Conservation (phyloP, 495 filamentous ascomycete genomes). For the Xylaria bambusicola region DNA sequence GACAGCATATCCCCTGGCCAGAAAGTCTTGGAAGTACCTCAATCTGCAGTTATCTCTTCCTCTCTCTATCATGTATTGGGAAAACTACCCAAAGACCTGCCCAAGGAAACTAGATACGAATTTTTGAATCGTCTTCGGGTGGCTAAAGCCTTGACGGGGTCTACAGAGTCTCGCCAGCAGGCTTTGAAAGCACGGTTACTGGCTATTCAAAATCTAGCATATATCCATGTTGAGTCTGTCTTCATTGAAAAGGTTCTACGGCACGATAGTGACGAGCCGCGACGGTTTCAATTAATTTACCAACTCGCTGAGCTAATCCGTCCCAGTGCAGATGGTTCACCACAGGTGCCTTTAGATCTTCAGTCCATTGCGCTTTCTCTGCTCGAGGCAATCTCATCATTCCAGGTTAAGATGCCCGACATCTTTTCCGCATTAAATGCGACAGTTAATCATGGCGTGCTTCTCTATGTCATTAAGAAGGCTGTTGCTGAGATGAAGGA, state of each 20-base stretch:
- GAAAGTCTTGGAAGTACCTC: conserved; percentile 71
- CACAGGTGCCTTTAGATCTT: conserved; percentile 65
- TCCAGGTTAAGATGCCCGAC: conserved; percentile 74
- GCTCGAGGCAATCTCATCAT: conserved; percentile 78
- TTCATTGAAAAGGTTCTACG: conserved; percentile 85
- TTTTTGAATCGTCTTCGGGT: conserved; percentile 80
- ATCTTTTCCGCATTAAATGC: conserved; percentile 84
- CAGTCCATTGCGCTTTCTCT: conserved; percentile 83
- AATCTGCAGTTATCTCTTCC: conserved; percentile 60
- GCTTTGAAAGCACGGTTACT: conserved; percentile 80
- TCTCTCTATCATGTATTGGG: conserved; percentile 69
- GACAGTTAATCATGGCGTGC: conserved; percentile 92
- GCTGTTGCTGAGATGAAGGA: conserved; percentile 76
- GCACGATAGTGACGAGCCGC: conserved; percentile 87
- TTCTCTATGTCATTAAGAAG: conserved; percentile 92
- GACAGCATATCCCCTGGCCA: conserved; percentile 52
- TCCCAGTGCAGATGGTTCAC: conserved; percentile 65
- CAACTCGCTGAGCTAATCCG: conserved; percentile 91
- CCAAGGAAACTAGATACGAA: conserved; percentile 76
- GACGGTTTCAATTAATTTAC: conserved; percentile 84
- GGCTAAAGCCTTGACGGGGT: conserved; percentile 71
- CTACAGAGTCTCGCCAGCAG: conserved; percentile 66
- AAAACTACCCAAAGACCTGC: conserved; percentile 63
- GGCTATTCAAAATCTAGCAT: conserved; percentile 89
- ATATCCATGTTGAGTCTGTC: conserved; percentile 74